Evolutionary conservation across 1,284 basidiomycete genomes (phyloP).

Genomic region (Irpex sp.): DNA sequence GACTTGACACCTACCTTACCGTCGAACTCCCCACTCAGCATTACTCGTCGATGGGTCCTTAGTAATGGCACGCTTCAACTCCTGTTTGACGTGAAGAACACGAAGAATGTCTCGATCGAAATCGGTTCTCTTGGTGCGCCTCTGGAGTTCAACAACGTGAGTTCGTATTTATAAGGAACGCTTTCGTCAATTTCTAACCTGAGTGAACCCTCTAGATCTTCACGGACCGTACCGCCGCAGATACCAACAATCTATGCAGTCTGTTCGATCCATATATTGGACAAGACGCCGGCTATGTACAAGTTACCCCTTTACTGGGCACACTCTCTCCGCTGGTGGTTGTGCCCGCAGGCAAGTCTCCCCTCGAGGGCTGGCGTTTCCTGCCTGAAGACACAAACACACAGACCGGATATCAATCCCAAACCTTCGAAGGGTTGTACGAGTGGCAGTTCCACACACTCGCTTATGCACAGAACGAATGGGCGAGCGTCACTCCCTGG

Average conservation of each 20-base stretch:
- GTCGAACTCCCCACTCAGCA: conserved; percentile 40
- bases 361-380: conserved; percentile 59
- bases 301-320: conserved; percentile 52
- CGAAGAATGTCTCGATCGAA: conserved; percentile 43
- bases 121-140: conserved; percentile 53
- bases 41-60: conserved; percentile 51
- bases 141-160: conserved; percentile 55
- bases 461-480: conserved; percentile 56
- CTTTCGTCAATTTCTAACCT: neutral
- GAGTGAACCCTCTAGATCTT: conserved; percentile 39
- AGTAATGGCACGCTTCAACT: conserved; percentile 41
- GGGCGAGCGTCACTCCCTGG: conserved; percentile 50
- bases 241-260: conserved; percentile 52
- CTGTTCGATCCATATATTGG: conserved; percentile 59
- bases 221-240: conserved; percentile 45
- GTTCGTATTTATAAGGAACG: conserved; percentile 9
- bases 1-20: conserved; percentile 49
- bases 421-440: conserved; percentile 58
- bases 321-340: conserved; percentile 52
- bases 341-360: conserved; percentile 44
- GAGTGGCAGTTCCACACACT: conserved; percentile 62
- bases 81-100: conserved; percentile 50
- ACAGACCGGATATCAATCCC: conserved; percentile 51
- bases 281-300: conserved; percentile 51
- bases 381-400: conserved; percentile 45